These are phyloP conservation scores for Verticillium nubilum DNA, from an alignment of 2,329 filamentous ascomycete species.

Conservation along the genomic window DNA sequence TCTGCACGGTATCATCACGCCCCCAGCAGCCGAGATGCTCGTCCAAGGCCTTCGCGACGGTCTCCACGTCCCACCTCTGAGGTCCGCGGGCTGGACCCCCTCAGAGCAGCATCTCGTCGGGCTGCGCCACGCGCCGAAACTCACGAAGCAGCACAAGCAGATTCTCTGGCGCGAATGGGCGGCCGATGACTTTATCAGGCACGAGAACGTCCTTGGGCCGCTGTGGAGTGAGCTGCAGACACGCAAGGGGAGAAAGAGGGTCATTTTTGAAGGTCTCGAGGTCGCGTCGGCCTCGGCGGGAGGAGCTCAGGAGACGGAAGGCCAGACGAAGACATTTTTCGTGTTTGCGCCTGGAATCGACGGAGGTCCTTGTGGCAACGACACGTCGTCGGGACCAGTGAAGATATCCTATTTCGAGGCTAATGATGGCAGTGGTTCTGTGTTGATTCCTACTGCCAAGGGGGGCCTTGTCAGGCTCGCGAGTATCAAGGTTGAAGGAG, in stretches of 20 bases:
- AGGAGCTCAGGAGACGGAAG: not conserved
- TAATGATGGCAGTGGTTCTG: slow-evolving; percentile 1
- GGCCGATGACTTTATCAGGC: slow-evolving; percentile 47
- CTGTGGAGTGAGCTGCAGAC: slow-evolving; percentile 52
- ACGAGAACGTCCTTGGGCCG: slow-evolving; percentile 55
- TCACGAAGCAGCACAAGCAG: slow-evolving; percentile 57
- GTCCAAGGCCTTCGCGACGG: slow-evolving; percentile 56
- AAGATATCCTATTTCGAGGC: slow-evolving; percentile 1
- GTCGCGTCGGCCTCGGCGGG: not conserved
- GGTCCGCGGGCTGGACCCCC: not conserved
- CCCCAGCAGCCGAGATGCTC: slow-evolving; percentile 66
- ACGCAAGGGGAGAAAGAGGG: slow-evolving; percentile 22
- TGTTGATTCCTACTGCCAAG: slow-evolving; percentile 1
- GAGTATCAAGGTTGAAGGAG: slow-evolving; percentile 9
- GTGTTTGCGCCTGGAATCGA: not conserved
- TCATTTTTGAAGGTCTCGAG: slow-evolving; percentile 32
- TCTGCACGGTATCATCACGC: slow-evolving; percentile 46
- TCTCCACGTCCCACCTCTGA: slow-evolving; percentile 60
- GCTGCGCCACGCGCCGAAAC: slow-evolving; percentile 62
- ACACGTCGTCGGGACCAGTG: not conserved
- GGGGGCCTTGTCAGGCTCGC: slow-evolving; percentile 4
- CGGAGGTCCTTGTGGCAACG: not conserved
- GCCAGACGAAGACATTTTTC: not conserved
- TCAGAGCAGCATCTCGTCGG: slow-evolving; percentile 12
- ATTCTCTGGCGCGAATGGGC: slow-evolving; percentile 54